Evolutionary conservation across 1,284 basidiomycete species (phyloP).

Genomic region (Malassezia furfur): DNA sequence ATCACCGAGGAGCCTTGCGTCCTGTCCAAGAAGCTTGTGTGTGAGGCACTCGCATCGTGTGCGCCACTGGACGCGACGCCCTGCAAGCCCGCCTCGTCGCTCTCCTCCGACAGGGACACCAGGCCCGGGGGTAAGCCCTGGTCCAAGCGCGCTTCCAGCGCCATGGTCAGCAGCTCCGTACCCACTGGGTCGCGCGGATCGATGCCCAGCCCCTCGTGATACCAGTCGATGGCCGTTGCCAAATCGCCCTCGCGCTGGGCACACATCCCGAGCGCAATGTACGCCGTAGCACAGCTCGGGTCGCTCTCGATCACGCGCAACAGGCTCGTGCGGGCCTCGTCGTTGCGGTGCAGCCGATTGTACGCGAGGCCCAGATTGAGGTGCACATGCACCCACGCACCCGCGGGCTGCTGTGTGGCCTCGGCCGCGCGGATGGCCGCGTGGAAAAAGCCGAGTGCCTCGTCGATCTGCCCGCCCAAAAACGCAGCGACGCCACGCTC

Average conservation of each 20-base stretch:
- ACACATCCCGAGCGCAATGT: conserved; percentile 35
- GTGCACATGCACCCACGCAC: conserved; percentile 75
- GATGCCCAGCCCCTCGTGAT: conserved; percentile 26
- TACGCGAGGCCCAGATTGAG: conserved; percentile 50
- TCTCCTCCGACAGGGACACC: not conserved
- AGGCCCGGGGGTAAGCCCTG: conserved; percentile 8
- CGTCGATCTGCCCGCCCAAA: conserved; percentile 64
- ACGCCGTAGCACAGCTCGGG: conserved; percentile 29
- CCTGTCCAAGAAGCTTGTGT: not conserved
- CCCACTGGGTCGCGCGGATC: conserved; percentile 16
- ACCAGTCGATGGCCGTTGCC: conserved; percentile 33
- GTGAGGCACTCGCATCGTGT: too few species aligned
- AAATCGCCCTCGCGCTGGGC: conserved; percentile 29
- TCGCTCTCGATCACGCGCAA: conserved; percentile 32
- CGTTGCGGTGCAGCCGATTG: conserved; percentile 19
- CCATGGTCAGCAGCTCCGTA: conserved; percentile 13
- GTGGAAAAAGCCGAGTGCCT: conserved; percentile 54
- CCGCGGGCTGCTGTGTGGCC: conserved; percentile 70
- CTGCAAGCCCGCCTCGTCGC: too few species aligned
- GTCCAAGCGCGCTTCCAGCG: conserved; percentile 12
- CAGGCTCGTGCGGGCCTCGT: conserved; percentile 22
- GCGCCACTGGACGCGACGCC: too few species aligned
- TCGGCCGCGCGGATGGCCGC: conserved; percentile 53
- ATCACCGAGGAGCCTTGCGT: not conserved
- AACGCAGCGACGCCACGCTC: conserved; percentile 88